A percentile compares a stretch with the other conserved stretches of the same genome.
Evolutionary conservation across 805 yeast genomes (phyloP).

Genomic region (Candida nanaspora): DNA sequence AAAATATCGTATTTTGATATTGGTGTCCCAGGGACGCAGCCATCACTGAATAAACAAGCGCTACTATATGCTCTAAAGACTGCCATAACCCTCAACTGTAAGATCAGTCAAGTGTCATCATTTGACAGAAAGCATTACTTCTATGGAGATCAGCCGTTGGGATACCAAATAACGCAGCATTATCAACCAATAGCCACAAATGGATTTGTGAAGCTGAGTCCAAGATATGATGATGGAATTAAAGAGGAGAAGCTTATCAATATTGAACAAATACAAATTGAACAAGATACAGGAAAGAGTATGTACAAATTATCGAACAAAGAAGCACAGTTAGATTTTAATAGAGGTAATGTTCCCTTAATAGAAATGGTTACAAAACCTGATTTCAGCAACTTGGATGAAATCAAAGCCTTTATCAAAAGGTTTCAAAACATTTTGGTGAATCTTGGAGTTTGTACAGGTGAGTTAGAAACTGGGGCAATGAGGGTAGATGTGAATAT

Average conservation of each 20-base stretch:
- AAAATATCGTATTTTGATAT: constrained; percentile 73
- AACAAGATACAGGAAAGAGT: constrained; percentile 91
- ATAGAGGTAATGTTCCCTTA: constrained; percentile 79
- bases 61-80: constrained; percentile 63
- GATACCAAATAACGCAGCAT: constrained; percentile 92
- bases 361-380: constrained; percentile 91
- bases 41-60: constrained; percentile 70
- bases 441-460: constrained; percentile 69
- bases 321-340: constrained; percentile 58
- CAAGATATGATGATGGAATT: constrained; percentile 46
- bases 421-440: constrained; percentile 71
- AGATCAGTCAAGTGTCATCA: constrained; percentile 46
- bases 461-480: constrained; percentile 91
- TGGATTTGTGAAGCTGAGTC: constrained; percentile 48
- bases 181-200: constrained; percentile 68
- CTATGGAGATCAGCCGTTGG: constrained; percentile 93
- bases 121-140: constrained; percentile 96
- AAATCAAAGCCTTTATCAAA: constrained; percentile 72
- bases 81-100: constrained; percentile 60
- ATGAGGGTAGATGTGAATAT: constrained; percentile 92
- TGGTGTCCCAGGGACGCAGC: constrained; percentile 91
- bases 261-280: constrained; percentile 80
- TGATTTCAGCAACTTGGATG: constrained; percentile 59
- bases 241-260: constrained; percentile 40
- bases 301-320: constrained; percentile 39